These are phyloP conservation scores for Naganishia friedmannii DNA, from an alignment of 768 basidiomycete species.

Conservation along the genomic window DNA sequence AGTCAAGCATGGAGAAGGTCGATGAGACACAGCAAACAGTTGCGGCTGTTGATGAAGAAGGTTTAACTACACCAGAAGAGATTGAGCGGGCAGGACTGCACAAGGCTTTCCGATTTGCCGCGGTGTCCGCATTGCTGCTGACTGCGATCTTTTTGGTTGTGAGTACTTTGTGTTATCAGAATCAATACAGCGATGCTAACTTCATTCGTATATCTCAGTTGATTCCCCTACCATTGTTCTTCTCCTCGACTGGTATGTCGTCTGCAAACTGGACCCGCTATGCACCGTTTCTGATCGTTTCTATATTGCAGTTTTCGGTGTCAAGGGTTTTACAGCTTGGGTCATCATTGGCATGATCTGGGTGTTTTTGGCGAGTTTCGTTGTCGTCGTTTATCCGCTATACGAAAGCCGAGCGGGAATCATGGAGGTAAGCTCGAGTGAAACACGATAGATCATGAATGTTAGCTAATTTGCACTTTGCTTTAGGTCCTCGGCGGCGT, in stretches of 20 bases:
- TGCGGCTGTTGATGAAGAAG: slow-evolving; percentile 34
- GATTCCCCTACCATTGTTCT: slow-evolving; percentile 83
- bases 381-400: slow-evolving; percentile 79
- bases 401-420: slow-evolving; percentile 77
- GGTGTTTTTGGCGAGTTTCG: slow-evolving; percentile 71
- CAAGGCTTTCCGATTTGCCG: slow-evolving; percentile 77
- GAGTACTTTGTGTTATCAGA: neutral
- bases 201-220: slow-evolving; percentile 57
- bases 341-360: slow-evolving; percentile 77
- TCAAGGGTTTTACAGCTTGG: slow-evolving; percentile 60
- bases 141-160: slow-evolving; percentile 37
- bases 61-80: slow-evolving; percentile 52
- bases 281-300: neutral
- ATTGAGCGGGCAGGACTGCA: slow-evolving; percentile 58
- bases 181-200: slow-evolving; percentile 15
- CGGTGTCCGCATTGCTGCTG: slow-evolving; percentile 57
- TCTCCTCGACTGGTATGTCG: slow-evolving; percentile 60
- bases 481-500: slow-evolving; percentile 2
- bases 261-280: slow-evolving; percentile 27
- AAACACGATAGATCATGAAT: no score
- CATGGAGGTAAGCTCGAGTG: slow-evolving; percentile 56
- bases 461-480: neutral
- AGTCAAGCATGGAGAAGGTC: slow-evolving; percentile 26
- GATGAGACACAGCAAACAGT: slow-evolving; percentile 1
- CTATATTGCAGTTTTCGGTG: slow-evolving; percentile 33